Evolutionary conservation across 1,284 basidiomycete genomes (phyloP), one percentile per base, ranked within the genome.

Genomic region (Cryptococcus sp.): DNA sequence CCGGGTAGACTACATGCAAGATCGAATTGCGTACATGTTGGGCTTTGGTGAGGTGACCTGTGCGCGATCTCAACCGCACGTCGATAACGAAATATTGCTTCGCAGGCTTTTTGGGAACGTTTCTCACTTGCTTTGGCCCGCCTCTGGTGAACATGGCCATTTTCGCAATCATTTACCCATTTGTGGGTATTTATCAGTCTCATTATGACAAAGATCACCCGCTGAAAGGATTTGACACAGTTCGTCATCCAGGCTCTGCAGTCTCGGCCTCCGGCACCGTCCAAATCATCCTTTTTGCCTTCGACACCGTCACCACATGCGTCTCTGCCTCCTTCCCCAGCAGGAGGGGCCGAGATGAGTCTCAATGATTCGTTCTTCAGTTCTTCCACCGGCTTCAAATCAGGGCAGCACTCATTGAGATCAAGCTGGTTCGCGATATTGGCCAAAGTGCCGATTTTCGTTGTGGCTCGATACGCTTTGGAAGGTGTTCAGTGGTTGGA

Each of bases 121-220:
- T 78, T 8, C 54, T 76, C 11, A 74, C 74, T 15, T 72, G 73
- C 5, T 77, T 78, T 51, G 72, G 73, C 3, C 70, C 75, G 3
- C 73, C 75, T 5, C 45, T 80, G n/a, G 65, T 78, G 50, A 74
- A 70, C 52, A 76, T 79, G 67, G 70, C 75, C 13, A 57, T 79
- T 19, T 80, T 79, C 60, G 75, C 77, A 3, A 53, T 78, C 6
- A 62, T 78, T 46, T 79, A 78, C 50, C 79, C 79, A 3, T 70
- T 79, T 46, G 73, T 77, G 45, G 46, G 73, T 67, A 13, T 51
- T n/a, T 3, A n/a, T 22, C 54, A n/a, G 43, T 20, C 7, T 17
- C 16, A 3, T 17, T 19, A 19, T n/a, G 38, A 7, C 17, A 13
- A 34, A 34, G 41, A 16, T 49, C 8, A 10, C 19, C 37, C 26